Evolutionary conservation across 2,329 filamentous ascomycete genomes (phyloP), one percentile per base, ranked within the genome.

Genomic region (Teratosphaeriaceae sp.): DNA sequence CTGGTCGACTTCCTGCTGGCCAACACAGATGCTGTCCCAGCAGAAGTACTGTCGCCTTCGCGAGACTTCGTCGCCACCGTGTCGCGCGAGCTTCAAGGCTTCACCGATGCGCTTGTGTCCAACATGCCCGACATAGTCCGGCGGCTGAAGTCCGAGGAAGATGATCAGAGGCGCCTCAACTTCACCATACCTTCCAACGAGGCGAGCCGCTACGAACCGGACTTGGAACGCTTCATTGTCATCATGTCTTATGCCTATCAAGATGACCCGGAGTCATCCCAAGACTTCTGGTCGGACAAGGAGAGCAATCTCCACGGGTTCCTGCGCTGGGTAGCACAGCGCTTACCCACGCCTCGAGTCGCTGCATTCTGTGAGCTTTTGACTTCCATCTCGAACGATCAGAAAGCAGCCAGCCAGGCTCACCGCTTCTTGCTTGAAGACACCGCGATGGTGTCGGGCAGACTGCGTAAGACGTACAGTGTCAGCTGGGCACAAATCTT

Each of bases 341-440:
- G 92, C 55, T 88, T 94, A 47, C 95, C 94, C 0, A 96, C 94
- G 0, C 92, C 92, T n/a, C 76, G 95, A 19, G 89, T 94, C 46
- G 92, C 88, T 48, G 89, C 90, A 11, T 98, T 97, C 56, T 98
- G 92, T 64, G 90, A 97, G 61, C 90, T 98, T 81, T 72, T 98
- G 13, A 85, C 88, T 58, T 84, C 89, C 1, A 82, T 98, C 37
- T 87, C 92, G 0, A 81, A 83, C 40, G 88, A 88, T 40, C 79
- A 87, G 42, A 79, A 85, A 41, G 92, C 87, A 55, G 90, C 92
- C 21, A 82, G 84, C 42, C 77, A 85, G 13, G 88, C 90, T 0
- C 90, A 98, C 62, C 80, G 82, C 38, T 98, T 98, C 59, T 71
- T 98, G 13, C 74, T 92, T 2, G 90, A 96, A 54, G 92, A 98